Percentiles rank a stretch among this genome's conserved stretches.
phyloP scores from a whole-genome alignment of 257 asterid species.

The Solanum medicagineum region DNA sequence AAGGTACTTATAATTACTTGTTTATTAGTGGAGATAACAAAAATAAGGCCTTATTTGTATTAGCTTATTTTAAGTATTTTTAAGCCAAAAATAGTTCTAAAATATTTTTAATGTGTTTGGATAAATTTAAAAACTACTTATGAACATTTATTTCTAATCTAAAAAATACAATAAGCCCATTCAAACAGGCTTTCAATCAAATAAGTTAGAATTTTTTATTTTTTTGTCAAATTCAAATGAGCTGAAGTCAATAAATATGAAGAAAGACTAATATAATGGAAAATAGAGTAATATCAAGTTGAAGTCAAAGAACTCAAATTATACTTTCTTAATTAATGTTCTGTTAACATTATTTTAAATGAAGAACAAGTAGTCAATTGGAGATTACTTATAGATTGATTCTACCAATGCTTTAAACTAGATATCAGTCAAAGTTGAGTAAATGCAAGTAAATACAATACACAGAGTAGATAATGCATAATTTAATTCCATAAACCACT shows the following conservation, averaged over 20 bases:
- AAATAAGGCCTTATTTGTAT: no score
- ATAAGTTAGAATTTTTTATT: no score
- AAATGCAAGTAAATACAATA: neutral
- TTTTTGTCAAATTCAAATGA: no score
- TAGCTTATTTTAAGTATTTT: no score
- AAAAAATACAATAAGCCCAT: no score
- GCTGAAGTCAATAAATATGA: neutral
- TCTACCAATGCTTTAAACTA: neutral
- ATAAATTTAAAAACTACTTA: no score
- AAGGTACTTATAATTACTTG: no score
- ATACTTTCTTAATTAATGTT: neutral
- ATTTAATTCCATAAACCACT: neutral
- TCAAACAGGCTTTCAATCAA: no score
- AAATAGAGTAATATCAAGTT: neutral
- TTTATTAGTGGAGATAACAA: no score
- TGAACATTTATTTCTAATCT: no score
- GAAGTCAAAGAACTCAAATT: neutral
- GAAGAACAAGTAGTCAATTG: neutral
- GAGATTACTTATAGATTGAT: neutral
- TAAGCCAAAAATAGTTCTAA: no score
- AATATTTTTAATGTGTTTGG: no score
- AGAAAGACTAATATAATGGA: neutral
- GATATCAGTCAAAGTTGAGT: neutral
- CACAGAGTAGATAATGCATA: neutral
- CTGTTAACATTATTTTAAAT: neutral